These are phyloP conservation scores for Acacia confusa DNA, from an alignment of 306 rosid species.

Conservation along the genomic window DNA sequence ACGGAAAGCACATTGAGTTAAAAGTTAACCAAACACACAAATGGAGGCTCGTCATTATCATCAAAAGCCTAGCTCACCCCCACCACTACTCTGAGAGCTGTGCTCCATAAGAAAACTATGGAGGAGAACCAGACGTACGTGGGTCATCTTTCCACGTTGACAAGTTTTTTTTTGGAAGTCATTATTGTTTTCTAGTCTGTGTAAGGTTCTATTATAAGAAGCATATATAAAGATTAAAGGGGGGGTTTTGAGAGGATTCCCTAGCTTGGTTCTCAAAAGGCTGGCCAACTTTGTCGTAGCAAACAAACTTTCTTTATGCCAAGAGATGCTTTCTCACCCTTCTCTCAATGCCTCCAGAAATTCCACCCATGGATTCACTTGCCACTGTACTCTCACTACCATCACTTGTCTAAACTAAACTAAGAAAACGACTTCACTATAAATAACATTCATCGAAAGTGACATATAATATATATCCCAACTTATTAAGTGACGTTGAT, in stretches of 20 bases:
- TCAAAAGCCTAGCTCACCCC: conserved; percentile 28
- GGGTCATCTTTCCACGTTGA: conserved; percentile 48
- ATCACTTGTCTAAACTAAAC: neutral
- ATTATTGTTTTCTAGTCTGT: conserved; percentile 33
- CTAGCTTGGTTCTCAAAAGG: conserved; percentile 36
- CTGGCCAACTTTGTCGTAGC: conserved; percentile 83
- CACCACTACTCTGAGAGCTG: conserved; percentile 28
- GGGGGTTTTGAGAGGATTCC: conserved; percentile 45
- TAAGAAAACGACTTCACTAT: conserved; percentile 20
- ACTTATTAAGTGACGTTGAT: neutral
- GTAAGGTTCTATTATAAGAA: neutral
- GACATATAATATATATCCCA: neutral
- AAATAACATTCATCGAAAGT: neutral
- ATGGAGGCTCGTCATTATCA: conserved; percentile 53
- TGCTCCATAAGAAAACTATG: conserved; percentile 19
- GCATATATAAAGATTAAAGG: conserved; percentile 25
- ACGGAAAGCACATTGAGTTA: conserved; percentile 53
- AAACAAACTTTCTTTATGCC: conserved; percentile 43
- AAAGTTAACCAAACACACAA: conserved; percentile 34
- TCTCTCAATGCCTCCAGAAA: conserved; percentile 17
- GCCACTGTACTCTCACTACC: neutral
- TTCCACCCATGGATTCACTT: conserved; percentile 51
- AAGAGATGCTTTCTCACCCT: conserved; percentile 44
- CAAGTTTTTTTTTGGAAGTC: conserved; percentile 20
- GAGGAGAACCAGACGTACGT: conserved; percentile 48